A percentile compares a stretch with the other conserved stretches of the same genome.
Evolutionary conservation across 495 filamentous ascomycete genomes (phyloP).

Genomic region (Jackrogersella minutella): DNA sequence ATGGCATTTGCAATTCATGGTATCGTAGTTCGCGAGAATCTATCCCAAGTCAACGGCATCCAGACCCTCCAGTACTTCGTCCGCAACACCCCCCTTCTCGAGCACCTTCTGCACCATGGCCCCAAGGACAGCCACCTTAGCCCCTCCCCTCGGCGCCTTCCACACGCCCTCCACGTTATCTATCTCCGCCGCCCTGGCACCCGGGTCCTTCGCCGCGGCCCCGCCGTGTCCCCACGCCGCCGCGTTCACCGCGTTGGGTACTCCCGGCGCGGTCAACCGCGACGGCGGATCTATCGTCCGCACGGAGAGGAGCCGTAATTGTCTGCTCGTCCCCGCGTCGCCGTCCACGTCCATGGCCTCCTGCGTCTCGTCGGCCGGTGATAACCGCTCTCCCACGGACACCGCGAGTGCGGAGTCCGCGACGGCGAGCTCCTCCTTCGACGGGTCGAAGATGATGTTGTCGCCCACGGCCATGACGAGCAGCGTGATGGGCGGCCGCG

Average conservation of each 20-base stretch:
- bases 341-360: constrained; percentile 43
- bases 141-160: constrained; percentile 77
- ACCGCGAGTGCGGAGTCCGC: constrained; percentile 88
- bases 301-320: constrained; percentile 66
- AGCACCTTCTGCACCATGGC: constrained; percentile 72
- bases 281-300: constrained; percentile 72
- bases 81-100: constrained; percentile 76
- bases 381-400: constrained; percentile 60
- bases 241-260: constrained; percentile 73
- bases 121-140: constrained; percentile 71
- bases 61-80: constrained; percentile 83
- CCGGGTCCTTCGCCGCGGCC: constrained; percentile 52
- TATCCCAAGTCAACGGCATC: constrained; percentile 65
- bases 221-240: constrained; percentile 60
- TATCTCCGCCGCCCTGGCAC: constrained; percentile 57
- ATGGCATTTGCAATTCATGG: constrained; percentile 22
- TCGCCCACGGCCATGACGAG: constrained; percentile 86
- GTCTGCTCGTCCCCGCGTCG: constrained; percentile 32
- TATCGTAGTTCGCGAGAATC: constrained; percentile 34
- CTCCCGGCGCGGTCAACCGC: constrained; percentile 65
- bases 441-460: constrained; percentile 94
- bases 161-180: constrained; percentile 75
- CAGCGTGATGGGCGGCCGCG: constrained; percentile 81
- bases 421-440: constrained; percentile 87
- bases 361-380: neutral